These are phyloP conservation scores for Venturia oleaginea DNA, from an alignment of 2,329 filamentous ascomycete species.

Conservation along the genomic window DNA sequence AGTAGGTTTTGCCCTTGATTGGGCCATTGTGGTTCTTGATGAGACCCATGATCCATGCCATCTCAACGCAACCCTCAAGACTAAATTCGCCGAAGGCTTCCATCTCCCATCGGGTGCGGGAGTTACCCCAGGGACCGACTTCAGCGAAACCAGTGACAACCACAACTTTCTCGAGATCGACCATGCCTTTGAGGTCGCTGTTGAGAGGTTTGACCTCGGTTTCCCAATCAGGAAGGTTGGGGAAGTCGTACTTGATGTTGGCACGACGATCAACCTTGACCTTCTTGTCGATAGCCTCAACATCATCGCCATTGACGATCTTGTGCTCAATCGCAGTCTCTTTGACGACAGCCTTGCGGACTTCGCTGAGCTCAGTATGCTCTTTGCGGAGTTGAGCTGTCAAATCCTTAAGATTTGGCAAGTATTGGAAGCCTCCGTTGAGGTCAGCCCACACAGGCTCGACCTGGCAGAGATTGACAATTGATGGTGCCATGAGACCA, in stretches of 20 bases:
- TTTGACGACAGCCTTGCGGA: conserved; percentile 87
- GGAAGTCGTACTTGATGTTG: conserved; percentile 98
- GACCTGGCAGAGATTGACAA: conserved; percentile 90
- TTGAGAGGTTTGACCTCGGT: conserved; percentile 83
- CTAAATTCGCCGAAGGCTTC: conserved; percentile 95
- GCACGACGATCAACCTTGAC: conserved; percentile 87
- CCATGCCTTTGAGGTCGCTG: conserved; percentile 87
- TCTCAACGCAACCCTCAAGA: conserved; percentile 94
- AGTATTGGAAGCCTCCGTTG: conserved; percentile 95
- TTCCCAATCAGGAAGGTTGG: conserved; percentile 83
- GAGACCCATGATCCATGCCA: conserved; percentile 99
- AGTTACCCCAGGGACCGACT: conserved; percentile 96
- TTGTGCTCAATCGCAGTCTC: conserved; percentile 96
- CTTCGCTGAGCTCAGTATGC: conserved; percentile 88
- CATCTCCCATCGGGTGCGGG: conserved; percentile 98
- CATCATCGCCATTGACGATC: conserved; percentile 88
- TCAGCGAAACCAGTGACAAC: conserved; percentile 96
- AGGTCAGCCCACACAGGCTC: conserved; percentile 96
- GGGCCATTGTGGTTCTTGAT: conserved; percentile 98
- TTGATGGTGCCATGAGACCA: conserved; percentile 85
- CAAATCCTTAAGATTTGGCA: conserved; percentile 86
- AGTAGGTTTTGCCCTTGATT: conserved; percentile 92
- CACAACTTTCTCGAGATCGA: conserved; percentile 95
- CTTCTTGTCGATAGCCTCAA: conserved; percentile 89
- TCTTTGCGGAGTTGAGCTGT: conserved; percentile 93